Evolutionary conservation across 2,329 filamentous ascomycete genomes (phyloP).

Genomic region (Paraconiothyrium brasiliense): DNA sequence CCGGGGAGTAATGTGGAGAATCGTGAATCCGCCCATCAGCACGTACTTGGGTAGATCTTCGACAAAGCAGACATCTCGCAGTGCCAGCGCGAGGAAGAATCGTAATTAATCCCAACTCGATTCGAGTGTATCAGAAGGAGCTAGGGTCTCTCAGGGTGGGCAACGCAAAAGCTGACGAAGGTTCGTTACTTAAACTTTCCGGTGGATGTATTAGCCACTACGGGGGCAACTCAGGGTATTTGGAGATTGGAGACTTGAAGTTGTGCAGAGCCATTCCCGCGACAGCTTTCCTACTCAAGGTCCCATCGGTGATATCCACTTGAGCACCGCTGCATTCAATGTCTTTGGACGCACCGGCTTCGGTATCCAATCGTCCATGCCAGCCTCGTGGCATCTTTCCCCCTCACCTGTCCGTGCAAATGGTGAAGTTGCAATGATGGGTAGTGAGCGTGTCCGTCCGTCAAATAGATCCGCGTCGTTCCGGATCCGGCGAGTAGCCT

Average conservation of each 20-base stretch:
- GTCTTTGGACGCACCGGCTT: neutral
- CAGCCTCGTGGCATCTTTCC: neutral
- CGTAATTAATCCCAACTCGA: no score
- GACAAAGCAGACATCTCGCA: no score
- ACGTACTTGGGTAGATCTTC: no score
- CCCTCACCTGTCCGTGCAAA: neutral
- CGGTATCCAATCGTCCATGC: neutral
- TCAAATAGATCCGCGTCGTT: neutral
- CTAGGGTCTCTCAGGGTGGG: no score
- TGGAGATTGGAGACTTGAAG: neutral
- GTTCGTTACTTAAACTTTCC: no score
- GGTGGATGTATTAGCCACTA: no score
- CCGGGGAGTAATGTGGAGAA: neutral
- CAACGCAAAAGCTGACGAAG: no score
- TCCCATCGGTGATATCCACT: neutral
- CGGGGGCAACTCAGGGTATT: no score
- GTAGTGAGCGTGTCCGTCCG: neutral
- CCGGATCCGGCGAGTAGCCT: neutral
- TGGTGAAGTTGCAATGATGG: neutral
- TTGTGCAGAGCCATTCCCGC: neutral
- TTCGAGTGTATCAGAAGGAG: no score
- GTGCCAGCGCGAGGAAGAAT: no score
- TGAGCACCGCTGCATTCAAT: neutral
- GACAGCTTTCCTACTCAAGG: neutral
- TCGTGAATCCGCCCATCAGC: neutral